Conservation (phyloP, 2,329 filamentous ascomycete genomes). For the Fusarium tanahbumbuense region DNA sequence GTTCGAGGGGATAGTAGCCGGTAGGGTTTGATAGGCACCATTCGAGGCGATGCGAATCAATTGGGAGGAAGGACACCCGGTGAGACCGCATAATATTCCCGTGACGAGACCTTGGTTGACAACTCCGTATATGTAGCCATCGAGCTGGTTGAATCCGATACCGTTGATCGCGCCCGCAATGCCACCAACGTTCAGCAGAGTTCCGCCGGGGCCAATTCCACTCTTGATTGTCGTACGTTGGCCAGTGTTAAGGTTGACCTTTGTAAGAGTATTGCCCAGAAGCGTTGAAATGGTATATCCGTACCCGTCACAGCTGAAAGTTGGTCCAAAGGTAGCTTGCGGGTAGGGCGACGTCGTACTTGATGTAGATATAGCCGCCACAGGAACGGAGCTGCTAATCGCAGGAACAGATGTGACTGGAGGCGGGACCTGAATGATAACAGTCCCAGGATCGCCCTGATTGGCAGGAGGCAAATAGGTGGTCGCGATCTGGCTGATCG, state of each 20-base stretch:
- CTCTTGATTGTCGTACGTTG: neutral
- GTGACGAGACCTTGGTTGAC: neutral
- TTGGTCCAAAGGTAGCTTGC: constrained; percentile 1
- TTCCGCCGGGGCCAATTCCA: constrained; percentile 2
- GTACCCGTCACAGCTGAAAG: constrained; percentile 1
- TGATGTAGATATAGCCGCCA: no score
- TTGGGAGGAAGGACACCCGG: neutral
- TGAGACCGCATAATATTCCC: neutral
- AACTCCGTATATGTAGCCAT: constrained; percentile 11
- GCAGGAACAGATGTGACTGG: no score
- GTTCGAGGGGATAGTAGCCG: neutral
- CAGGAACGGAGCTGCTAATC: no score
- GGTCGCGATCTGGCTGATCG: constrained; percentile 2
- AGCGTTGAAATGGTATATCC: constrained; percentile 1
- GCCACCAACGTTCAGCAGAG: neutral
- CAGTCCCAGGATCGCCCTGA: constrained; percentile 16
- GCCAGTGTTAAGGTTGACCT: constrained; percentile 1
- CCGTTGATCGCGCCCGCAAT: constrained; percentile 1
- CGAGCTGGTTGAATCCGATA: constrained; percentile 7
- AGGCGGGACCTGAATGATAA: constrained; percentile 13
- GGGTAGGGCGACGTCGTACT: neutral
- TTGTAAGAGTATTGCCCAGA: constrained; percentile 7
- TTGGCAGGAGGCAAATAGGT: constrained; percentile 9
- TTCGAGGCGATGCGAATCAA: constrained; percentile 2
- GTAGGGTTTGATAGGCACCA: neutral